phyloP scores from a whole-genome alignment of 352 stramenopile species.

The Blastocystis sp. region DNA sequence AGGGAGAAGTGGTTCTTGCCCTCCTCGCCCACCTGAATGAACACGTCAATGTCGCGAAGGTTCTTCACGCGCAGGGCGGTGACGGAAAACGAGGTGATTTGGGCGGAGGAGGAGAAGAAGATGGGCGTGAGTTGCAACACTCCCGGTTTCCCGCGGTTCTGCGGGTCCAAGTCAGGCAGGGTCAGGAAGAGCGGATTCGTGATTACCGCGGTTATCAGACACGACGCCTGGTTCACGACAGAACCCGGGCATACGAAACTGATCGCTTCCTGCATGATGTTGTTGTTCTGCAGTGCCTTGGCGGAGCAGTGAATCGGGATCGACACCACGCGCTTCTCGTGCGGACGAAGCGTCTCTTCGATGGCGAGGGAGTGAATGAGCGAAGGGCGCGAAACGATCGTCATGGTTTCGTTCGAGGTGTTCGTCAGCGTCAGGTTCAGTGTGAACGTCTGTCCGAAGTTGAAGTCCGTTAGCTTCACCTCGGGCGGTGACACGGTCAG shows the following conservation, averaged over 20 bases:
- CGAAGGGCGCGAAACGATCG: neutral
- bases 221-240: constrained; percentile 14
- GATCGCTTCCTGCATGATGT: constrained; percentile 24
- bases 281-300: constrained; percentile 28
- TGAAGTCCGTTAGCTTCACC: neutral
- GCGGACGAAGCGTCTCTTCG: constrained; percentile 1
- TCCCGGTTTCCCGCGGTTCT: neutral
- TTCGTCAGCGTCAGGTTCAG: constrained; percentile 49
- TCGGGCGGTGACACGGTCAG: constrained; percentile 9
- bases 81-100: constrained; percentile 7
- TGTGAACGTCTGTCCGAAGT: constrained; percentile 1
- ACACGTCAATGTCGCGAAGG: constrained; percentile 53
- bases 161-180: constrained; percentile 37
- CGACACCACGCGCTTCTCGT: constrained; percentile 6
- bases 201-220: constrained; percentile 17
- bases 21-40: neutral
- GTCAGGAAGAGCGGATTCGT: constrained; percentile 62
- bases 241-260: neutral
- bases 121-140: constrained; percentile 1
- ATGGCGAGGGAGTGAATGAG: neutral
- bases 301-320: constrained; percentile 13
- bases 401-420: neutral
- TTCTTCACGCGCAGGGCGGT: constrained; percentile 37
- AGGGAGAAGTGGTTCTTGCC: constrained; percentile 37
- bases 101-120: neutral